These are phyloP conservation scores for Trichophyton rubrum DNA, from an alignment of 2,329 filamentous ascomycete genomes.

Conservation along the genomic window DNA sequence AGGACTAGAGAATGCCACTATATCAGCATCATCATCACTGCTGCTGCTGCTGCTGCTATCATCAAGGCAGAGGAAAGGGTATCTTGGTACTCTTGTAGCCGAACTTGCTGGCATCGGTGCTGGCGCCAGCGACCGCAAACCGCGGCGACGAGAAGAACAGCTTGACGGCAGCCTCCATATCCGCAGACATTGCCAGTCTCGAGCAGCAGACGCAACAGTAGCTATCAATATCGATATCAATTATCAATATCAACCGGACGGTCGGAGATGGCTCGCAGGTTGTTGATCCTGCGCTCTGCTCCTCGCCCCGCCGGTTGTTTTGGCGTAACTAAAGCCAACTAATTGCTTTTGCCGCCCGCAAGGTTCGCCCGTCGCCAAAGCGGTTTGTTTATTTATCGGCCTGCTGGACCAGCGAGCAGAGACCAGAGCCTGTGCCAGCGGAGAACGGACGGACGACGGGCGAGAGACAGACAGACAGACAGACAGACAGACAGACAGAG, in stretches of 20 bases:
- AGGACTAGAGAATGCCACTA: conserved; percentile 55
- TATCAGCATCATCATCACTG: background rate
- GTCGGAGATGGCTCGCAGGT: background rate
- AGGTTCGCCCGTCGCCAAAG: background rate
- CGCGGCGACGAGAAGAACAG: conserved; percentile 67
- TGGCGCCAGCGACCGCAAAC: conserved; percentile 85
- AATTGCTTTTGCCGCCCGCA: background rate
- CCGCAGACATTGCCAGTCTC: background rate
- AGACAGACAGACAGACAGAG: no score
- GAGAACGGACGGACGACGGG: no score
- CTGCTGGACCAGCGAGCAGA: background rate
- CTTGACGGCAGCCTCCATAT: conserved; percentile 57
- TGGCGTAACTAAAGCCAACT: background rate
- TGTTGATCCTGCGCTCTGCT: background rate
- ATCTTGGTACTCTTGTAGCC: conserved; percentile 65
- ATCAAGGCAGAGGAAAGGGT: background rate
- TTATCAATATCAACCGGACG: background rate
- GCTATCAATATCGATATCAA: background rate
- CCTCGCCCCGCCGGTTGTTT: background rate
- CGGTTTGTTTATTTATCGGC: background rate
- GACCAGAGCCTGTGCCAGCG: no score
- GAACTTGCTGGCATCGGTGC: conserved; percentile 70
- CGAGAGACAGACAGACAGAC: no score
- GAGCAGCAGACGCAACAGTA: background rate
- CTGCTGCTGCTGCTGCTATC: no score